Evolutionary conservation across 106 monocot species (phyloP).

Genomic region (Platanthera zijinensis): DNA sequence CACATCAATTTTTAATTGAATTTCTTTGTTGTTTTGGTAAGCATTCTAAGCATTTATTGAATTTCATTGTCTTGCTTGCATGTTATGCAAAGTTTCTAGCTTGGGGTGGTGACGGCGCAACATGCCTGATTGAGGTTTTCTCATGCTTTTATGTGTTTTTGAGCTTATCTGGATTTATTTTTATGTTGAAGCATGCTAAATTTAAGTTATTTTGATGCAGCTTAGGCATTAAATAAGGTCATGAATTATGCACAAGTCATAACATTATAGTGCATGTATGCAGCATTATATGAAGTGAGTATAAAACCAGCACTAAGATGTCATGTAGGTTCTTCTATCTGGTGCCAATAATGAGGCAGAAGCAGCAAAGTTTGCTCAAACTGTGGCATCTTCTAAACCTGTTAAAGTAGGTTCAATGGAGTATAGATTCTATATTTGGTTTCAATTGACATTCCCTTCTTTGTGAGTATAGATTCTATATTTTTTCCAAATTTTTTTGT

Average conservation of each 20-base stretch:
- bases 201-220: not conserved
- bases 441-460: not conserved
- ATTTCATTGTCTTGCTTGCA: slow-evolving; percentile 20
- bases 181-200: not conserved
- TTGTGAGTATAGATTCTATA: no score
- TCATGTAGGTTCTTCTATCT: slow-evolving; percentile 55
- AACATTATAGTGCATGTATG: no score
- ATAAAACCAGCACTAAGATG: not conserved
- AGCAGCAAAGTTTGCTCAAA: slow-evolving; percentile 86
- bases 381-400: slow-evolving; percentile 90
- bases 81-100: slow-evolving; percentile 99
- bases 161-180: not conserved
- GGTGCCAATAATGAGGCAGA: slow-evolving; percentile 65
- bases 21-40: not conserved
- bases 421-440: not conserved
- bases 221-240: not conserved
- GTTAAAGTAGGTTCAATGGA: slow-evolving; percentile 45
- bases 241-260: not conserved
- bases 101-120: slow-evolving; percentile 99
- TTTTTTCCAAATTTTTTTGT: no score
- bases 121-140: slow-evolving; percentile 92
- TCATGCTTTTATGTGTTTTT: slow-evolving; percentile 5
- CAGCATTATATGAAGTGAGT: no score
- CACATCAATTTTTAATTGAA: not conserved
- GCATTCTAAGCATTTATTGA: not conserved